A percentile compares a stretch with the other conserved stretches of the same genome.
phyloP scores from a whole-genome alignment of 2,329 filamentous ascomycete species.

The Clarireedia homoeocarpa region DNA sequence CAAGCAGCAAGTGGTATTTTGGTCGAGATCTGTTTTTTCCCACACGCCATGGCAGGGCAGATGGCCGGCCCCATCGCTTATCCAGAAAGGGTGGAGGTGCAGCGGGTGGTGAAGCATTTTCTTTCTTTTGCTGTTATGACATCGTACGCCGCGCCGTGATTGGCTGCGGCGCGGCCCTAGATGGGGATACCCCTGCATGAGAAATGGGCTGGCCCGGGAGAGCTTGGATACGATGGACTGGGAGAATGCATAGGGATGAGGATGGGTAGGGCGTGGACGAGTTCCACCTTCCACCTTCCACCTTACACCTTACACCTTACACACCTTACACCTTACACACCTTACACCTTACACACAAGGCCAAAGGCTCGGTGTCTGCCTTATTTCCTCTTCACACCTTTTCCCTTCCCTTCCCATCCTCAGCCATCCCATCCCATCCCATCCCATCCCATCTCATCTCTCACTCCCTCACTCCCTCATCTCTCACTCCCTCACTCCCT shows the following conservation, averaged over 20 bases:
- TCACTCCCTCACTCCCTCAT: neutral
- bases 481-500: neutral
- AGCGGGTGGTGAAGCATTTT: neutral
- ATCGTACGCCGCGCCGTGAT: neutral
- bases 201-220: neutral
- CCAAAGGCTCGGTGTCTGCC: too few relatives aligned
- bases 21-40: too few relatives aligned
- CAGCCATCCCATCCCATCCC: too few relatives aligned
- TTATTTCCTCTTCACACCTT: neutral
- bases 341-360: too few relatives aligned
- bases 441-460: neutral
- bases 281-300: too few relatives aligned
- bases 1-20: too few relatives aligned
- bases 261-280: too few relatives aligned
- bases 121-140: neutral
- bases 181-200: neutral
- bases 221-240: neutral
- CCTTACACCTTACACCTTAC: too few relatives aligned
- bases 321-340: too few relatives aligned
- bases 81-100: too few relatives aligned
- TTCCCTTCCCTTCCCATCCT: neutral
- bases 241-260: neutral
- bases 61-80: too few relatives aligned
- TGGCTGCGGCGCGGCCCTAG: neutral
- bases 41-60: too few relatives aligned